phyloP scores from a whole-genome alignment of 2,329 filamentous ascomycete species.

The Fonsecaea multimorphosa region DNA sequence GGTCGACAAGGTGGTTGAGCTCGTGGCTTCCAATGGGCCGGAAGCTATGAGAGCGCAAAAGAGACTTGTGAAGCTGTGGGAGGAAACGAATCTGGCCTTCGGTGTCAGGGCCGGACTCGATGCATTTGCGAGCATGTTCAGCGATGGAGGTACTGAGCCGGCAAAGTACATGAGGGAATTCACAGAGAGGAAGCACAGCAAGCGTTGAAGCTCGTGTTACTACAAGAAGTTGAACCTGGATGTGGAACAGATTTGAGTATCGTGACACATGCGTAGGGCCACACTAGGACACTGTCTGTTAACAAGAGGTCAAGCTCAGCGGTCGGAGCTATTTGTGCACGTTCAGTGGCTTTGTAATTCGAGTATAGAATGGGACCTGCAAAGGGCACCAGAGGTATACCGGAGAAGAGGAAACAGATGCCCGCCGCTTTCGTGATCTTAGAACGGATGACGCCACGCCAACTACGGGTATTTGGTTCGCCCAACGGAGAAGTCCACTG shows the following conservation, averaged over 20 bases:
- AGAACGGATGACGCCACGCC: conserved; percentile 23
- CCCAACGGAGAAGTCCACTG: neutral
- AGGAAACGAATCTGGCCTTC: conserved; percentile 38
- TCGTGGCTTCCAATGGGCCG: conserved; percentile 17
- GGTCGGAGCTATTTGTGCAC: too few relatives aligned
- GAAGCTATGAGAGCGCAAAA: conserved; percentile 33
- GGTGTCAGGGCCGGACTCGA: conserved; percentile 41
- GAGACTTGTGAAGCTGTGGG: conserved; percentile 39
- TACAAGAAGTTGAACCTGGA: too few relatives aligned
- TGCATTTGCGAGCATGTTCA: conserved; percentile 39
- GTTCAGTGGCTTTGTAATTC: neutral
- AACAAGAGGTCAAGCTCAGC: too few relatives aligned
- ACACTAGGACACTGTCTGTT: too few relatives aligned
- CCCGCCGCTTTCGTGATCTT: conserved; percentile 21
- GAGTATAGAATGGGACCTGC: neutral
- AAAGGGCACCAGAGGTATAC: neutral
- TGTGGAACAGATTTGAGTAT: too few relatives aligned
- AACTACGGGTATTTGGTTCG: neutral
- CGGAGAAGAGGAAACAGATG: neutral
- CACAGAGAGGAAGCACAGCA: conserved; percentile 6
- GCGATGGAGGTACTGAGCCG: conserved; percentile 26
- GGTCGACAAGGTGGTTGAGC: neutral
- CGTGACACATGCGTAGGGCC: too few relatives aligned
- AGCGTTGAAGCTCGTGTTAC: neutral
- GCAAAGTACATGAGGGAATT: conserved; percentile 27